Percentiles rank a stretch among this genome's conserved stretches.
Conservation (phyloP, 2,329 filamentous ascomycete genomes). For the Ophiocordyceps camponoti-saundersi region DNA sequence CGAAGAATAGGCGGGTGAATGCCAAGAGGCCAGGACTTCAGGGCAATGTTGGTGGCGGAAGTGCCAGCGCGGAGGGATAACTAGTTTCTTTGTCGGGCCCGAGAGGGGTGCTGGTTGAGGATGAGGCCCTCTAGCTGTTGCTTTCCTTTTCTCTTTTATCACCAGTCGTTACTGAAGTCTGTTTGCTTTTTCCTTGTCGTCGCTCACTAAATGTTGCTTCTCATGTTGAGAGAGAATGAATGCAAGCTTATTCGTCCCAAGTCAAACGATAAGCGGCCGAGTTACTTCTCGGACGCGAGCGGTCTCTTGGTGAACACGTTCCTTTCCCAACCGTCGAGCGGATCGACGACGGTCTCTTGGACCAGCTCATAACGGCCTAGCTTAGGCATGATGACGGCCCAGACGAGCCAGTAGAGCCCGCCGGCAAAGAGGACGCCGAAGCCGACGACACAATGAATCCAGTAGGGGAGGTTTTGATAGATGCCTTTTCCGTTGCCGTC, state of each 20-base stretch:
- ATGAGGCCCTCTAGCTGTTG: neutral
- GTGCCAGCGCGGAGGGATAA: neutral
- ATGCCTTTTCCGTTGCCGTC: conserved; percentile 29
- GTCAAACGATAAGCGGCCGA: too few species aligned
- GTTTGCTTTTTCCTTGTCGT: neutral
- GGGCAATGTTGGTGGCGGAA: neutral
- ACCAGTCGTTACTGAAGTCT: neutral
- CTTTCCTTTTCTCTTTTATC: neutral
- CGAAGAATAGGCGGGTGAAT: conserved; percentile 1
- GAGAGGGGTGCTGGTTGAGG: neutral
- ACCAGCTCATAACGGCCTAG: conserved; percentile 38
- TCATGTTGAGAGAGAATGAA: too few species aligned
- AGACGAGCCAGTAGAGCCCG: conserved; percentile 37
- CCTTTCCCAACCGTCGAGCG: conserved; percentile 45
- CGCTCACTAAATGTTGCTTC: neutral
- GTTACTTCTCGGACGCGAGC: neutral
- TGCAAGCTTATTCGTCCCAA: too few species aligned
- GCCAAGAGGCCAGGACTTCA: neutral
- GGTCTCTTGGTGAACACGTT: conserved; percentile 32
- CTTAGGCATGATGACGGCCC: conserved; percentile 33
- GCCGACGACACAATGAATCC: conserved; percentile 39
- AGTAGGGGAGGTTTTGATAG: conserved; percentile 37
- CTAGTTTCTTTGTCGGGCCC: neutral
- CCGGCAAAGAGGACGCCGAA: conserved; percentile 35
- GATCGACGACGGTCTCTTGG: conserved; percentile 33